Conservation (phyloP, 768 basidiomycete species). For the Lactarius psammicola region DNA sequence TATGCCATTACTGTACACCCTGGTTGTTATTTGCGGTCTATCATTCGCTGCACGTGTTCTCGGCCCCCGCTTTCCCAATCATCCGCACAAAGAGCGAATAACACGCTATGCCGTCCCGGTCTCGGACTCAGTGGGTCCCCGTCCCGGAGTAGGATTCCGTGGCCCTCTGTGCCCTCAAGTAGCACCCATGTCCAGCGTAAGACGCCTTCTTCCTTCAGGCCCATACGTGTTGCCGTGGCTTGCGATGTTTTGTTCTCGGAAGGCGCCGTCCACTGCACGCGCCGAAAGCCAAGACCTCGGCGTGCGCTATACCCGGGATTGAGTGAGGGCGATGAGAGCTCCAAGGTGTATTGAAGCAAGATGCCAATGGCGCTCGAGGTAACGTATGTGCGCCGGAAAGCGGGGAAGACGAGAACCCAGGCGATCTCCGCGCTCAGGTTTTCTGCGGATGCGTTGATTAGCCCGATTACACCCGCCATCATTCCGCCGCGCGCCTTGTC, state of each 20-base stretch:
- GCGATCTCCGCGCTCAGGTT: too few species aligned
- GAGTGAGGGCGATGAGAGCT: too few species aligned
- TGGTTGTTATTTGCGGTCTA: constrained; percentile 25
- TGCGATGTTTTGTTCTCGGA: constrained; percentile 40
- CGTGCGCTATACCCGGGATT: constrained; percentile 14
- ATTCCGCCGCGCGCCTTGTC: too few species aligned
- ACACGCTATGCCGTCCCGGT: constrained; percentile 46
- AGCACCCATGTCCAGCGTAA: constrained; percentile 43
- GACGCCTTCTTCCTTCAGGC: constrained; percentile 46
- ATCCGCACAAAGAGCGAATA: constrained; percentile 57
- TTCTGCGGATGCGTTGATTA: too few species aligned
- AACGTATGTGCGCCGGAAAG: too few species aligned
- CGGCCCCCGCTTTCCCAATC: constrained; percentile 51
- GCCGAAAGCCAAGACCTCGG: constrained; percentile 43
- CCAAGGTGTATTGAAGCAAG: too few species aligned
- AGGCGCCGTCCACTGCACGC: constrained; percentile 46
- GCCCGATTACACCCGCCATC: too few species aligned
- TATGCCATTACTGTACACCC: too few species aligned
- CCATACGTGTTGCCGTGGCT: constrained; percentile 44
- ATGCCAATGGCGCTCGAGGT: too few species aligned
- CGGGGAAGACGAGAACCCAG: too few species aligned
- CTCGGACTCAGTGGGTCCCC: constrained; percentile 34
- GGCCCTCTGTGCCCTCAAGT: constrained; percentile 7
- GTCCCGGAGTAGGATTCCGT: constrained; percentile 23
- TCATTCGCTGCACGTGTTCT: constrained; percentile 38